Evolutionary conservation across 2,329 filamentous ascomycete species (phyloP).

Genomic region (Penicillium corylophilum): DNA sequence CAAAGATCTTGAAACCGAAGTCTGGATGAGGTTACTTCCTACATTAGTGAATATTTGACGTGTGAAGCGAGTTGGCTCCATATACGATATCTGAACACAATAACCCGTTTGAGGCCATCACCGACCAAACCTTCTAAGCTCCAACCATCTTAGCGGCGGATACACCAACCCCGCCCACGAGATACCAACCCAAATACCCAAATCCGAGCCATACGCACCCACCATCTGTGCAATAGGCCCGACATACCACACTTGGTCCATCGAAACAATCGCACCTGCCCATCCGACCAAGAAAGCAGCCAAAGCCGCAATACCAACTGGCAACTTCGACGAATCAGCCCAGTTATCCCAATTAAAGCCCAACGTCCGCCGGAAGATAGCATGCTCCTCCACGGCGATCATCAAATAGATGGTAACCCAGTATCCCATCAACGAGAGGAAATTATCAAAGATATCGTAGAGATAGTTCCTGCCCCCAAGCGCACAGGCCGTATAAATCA

Average conservation of each 20-base stretch:
- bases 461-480: conserved; percentile 38
- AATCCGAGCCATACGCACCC: conserved; percentile 19
- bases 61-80: too few relatives aligned
- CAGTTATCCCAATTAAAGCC: conserved; percentile 37
- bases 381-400: conserved; percentile 39
- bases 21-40: too few relatives aligned
- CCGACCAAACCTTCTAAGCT: conserved; percentile 20
- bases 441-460: conserved; percentile 40
- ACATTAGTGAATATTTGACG: too few relatives aligned
- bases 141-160: conserved; percentile 27
- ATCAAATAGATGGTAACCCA: conserved; percentile 39
- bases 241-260: conserved; percentile 33
- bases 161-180: conserved; percentile 27
- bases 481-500: conserved; percentile 38
- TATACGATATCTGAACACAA: too few relatives aligned
- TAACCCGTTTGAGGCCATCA: neutral
- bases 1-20: too few relatives aligned
- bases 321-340: conserved; percentile 32
- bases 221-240: conserved; percentile 34
- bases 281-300: conserved; percentile 29
- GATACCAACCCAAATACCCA: conserved; percentile 26
- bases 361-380: conserved; percentile 39
- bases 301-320: conserved; percentile 38
- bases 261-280: conserved; percentile 30
- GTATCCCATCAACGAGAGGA: conserved; percentile 42